A percentile compares a stretch with the other conserved stretches of the same genome.
These are phyloP conservation scores for Eutrema salsugineum DNA, from an alignment of 441 rosid species.

Conservation along the genomic window DNA sequence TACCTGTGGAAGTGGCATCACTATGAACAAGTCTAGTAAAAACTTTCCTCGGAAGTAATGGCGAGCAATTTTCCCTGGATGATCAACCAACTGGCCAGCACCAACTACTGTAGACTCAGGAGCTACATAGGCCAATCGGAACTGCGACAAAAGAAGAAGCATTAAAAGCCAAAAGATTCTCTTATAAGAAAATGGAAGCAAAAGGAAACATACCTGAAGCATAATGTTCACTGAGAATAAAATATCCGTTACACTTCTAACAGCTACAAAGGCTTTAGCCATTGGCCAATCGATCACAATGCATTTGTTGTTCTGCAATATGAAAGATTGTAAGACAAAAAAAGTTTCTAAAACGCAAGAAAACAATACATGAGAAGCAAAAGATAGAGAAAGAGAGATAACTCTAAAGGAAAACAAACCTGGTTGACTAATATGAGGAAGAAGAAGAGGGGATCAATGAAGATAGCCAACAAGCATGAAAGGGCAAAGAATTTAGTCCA, in stretches of 20 bases:
- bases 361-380: background rate
- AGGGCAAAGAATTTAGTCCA: constrained; percentile 76
- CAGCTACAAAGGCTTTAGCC: constrained; percentile 46
- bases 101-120: constrained; percentile 81
- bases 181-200: background rate
- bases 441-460: constrained; percentile 82
- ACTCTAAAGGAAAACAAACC: constrained; percentile 39
- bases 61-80: constrained; percentile 66
- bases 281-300: constrained; percentile 45
- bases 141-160: constrained; percentile 41
- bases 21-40: constrained; percentile 53
- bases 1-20: constrained; percentile 92
- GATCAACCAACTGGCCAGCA: constrained; percentile 90
- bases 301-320: constrained; percentile 56
- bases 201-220: constrained; percentile 64
- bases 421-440: constrained; percentile 47
- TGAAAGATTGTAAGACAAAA: background rate
- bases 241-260: constrained; percentile 65
- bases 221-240: constrained; percentile 65
- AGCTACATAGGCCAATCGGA: constrained; percentile 80
- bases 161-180: background rate
- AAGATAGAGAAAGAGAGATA: background rate
- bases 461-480: constrained; percentile 74
- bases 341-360: background rate
- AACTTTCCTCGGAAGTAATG: constrained; percentile 63